Conservation (phyloP, 257 asterid genomes). For the Eucommia ulmoides region DNA sequence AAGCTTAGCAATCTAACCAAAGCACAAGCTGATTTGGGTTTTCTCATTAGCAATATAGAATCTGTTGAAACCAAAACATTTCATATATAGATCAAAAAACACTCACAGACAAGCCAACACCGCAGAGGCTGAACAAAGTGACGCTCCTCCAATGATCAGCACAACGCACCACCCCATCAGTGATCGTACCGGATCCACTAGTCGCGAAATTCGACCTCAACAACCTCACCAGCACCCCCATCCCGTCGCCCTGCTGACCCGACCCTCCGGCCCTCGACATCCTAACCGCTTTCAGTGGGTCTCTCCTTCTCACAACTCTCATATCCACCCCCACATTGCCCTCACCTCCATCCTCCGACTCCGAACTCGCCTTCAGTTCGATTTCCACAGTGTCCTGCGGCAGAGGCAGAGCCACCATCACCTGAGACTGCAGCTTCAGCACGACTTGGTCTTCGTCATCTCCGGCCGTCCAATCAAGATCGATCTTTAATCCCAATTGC, state of each 20-base stretch:
- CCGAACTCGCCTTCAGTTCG: slow-evolving; percentile 37
- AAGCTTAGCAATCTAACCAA: too few species aligned
- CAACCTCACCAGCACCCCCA: slow-evolving; percentile 78
- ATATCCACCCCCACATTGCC: slow-evolving; percentile 43
- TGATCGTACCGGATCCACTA: slow-evolving; percentile 29
- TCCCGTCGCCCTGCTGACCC: slow-evolving; percentile 84
- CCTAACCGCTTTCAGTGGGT: slow-evolving; percentile 60
- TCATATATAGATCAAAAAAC: slow-evolving; percentile 8
- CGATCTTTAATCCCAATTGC: slow-evolving; percentile 46
- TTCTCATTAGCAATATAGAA: too few species aligned
- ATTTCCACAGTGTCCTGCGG: slow-evolving; percentile 75
- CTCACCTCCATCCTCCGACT: slow-evolving; percentile 17
- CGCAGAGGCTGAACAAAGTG: slow-evolving; percentile 61
- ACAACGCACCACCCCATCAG: slow-evolving; percentile 22
- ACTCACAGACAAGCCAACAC: slow-evolving; percentile 74
- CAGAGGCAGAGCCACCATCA: slow-evolving; percentile 89
- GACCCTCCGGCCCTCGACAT: slow-evolving; percentile 79
- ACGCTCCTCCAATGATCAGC: slow-evolving; percentile 82
- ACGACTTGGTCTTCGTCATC: slow-evolving; percentile 95
- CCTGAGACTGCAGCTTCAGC: slow-evolving; percentile 87
- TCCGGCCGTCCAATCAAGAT: slow-evolving; percentile 77
- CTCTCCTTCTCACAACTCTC: slow-evolving; percentile 79
- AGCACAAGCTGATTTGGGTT: too few species aligned
- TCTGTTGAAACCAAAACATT: too few species aligned
- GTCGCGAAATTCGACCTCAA: slow-evolving; percentile 63